phyloP scores from a whole-genome alignment of 2,329 filamentous ascomycete genomes.

The Stagonosporopsis rhizophila region DNA sequence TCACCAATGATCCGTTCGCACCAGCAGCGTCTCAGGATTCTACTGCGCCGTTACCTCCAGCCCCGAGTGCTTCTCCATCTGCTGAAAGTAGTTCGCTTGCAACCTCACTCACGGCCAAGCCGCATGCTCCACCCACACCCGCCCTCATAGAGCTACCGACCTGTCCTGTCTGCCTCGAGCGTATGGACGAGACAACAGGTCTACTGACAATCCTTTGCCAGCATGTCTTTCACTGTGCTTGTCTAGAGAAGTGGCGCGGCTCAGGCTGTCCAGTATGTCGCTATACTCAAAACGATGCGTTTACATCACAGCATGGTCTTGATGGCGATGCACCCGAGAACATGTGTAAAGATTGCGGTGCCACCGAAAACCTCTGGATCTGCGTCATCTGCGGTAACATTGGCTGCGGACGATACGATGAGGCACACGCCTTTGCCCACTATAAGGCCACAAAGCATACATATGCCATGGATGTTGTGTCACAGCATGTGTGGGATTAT shows the following conservation, averaged over 20 bases:
- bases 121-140: constrained; percentile 76
- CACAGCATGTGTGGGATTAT: constrained; percentile 98
- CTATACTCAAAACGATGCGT: constrained; percentile 73
- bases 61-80: constrained; percentile 42
- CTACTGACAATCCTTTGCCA: constrained; percentile 96
- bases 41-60: constrained; percentile 44
- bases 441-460: constrained; percentile 90
- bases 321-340: constrained; percentile 62
- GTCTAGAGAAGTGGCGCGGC: constrained; percentile 94
- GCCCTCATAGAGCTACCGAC: constrained; percentile 90
- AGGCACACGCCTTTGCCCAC: constrained; percentile 90
- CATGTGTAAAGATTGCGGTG: constrained; percentile 82
- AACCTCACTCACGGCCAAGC: constrained; percentile 64
- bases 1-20: constrained; percentile 70
- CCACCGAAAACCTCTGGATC: constrained; percentile 86
- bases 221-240: constrained; percentile 96
- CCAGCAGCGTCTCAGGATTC: constrained; percentile 56
- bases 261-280: constrained; percentile 93
- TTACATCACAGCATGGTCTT: constrained; percentile 35
- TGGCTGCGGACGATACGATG: constrained; percentile 93
- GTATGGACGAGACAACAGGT: constrained; percentile 97
- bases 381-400: constrained; percentile 92
- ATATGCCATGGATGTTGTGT: constrained; percentile 90
- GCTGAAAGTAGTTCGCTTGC: constrained; percentile 39
- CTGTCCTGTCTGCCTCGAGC: constrained; percentile 93